Base-by-base conservation (phyloP, 1,284 basidiomycete species). In the Tremellales sp. region DNA sequence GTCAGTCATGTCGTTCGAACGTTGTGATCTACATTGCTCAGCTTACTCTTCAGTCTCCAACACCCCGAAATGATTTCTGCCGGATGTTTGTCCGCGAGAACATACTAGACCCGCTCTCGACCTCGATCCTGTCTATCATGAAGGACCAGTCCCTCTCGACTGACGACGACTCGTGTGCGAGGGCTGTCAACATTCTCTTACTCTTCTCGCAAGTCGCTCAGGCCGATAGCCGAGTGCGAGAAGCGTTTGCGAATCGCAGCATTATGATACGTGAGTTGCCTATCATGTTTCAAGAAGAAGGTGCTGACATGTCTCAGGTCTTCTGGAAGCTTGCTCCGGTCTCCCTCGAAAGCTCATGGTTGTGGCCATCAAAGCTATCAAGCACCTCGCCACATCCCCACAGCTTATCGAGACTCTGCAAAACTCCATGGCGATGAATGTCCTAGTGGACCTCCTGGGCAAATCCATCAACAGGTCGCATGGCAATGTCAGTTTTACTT, bases 71-170 rank as follows among this genome's bases (percentile, higher is more conserved):
- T 67, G 94, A 97, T 73, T 97, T 97, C 68, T 97, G 93, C 68
- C 83, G 94, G 15, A 96, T 97, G 88, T 93, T 97, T 75, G 91
- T 96, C 26, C 82, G 90, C 22, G 94, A 97, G 73, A 93, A 93
- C 15, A 78, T 97, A 4, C 78, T 97, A 31, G 93, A 97, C 59
- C 94, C 94, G 0, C 76, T 98, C 1, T 91, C 92, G 0, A 85
- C 86, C 0, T 92, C 93, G 0, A 74, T 98, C 35, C 77, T 94
- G 46, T 87, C 89, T 59, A 87, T 97, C 48, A 87, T 93, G 78
- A 81, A 82, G 3, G 81, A 82, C 17, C 84, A 83, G 46, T 79
- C 82, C 13, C 74, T 82, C 2, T 63, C 63, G 2, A 63, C 68
- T 29, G 82, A 84, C 2, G 78, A 81, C 3, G 84, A 87, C 49